Conservation (phyloP, 495 filamentous ascomycete species). For the Tuber magnatum region DNA sequence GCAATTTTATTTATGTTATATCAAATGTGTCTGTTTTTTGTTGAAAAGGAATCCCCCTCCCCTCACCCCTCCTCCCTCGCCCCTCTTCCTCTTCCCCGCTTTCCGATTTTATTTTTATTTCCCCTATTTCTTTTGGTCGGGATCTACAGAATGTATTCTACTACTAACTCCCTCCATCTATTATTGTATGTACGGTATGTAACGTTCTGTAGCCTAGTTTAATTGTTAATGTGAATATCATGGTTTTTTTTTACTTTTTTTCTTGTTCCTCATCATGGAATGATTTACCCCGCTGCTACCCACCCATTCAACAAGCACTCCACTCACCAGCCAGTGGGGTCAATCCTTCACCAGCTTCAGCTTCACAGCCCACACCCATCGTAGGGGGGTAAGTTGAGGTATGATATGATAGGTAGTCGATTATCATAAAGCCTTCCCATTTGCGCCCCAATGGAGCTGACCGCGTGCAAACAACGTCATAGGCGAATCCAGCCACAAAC, state of each 20-base stretch:
- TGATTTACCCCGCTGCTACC: neutral
- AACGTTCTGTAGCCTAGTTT: neutral
- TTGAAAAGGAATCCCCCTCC: neutral
- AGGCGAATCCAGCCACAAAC: neutral
- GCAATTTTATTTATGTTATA: neutral
- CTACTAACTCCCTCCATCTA: neutral
- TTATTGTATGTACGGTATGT: neutral
- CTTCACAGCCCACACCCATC: neutral
- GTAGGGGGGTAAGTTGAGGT: too few relatives aligned
- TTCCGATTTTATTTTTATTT: neutral
- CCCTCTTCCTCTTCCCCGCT: neutral
- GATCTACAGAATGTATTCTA: neutral
- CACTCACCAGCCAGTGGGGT: neutral
- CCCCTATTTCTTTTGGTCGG: neutral
- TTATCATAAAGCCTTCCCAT: too few relatives aligned
- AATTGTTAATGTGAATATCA: neutral
- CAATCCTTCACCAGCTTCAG: neutral
- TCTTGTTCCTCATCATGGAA: neutral
- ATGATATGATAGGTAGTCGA: too few relatives aligned
- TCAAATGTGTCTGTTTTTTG: neutral
- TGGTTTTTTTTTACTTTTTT: neutral
- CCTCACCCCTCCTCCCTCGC: neutral
- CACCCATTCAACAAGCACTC: too few relatives aligned
- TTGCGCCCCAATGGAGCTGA: too few relatives aligned
- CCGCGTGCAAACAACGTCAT: neutral